These are phyloP conservation scores for Alternaria panax DNA, from an alignment of 2,329 filamentous ascomycete genomes.

Conservation along the genomic window DNA sequence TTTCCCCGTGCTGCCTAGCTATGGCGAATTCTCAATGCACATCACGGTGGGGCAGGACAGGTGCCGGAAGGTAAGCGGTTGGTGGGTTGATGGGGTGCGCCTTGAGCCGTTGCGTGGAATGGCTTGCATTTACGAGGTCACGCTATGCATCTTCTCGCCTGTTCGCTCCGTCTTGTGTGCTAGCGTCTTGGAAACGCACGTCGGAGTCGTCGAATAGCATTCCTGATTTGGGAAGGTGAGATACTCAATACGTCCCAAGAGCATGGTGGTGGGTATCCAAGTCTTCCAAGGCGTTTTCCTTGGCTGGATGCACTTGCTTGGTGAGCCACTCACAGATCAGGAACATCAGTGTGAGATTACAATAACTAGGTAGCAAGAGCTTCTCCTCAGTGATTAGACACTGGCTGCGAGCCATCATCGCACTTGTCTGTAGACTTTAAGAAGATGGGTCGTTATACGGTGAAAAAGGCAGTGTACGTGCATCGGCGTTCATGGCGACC, in stretches of 20 bases:
- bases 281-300: background rate
- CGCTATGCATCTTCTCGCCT: background rate
- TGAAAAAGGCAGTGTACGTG: background rate
- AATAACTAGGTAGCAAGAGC: background rate
- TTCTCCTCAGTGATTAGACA: background rate
- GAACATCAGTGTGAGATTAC: background rate
- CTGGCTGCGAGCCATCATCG: background rate
- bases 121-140: slow-evolving; percentile 3
- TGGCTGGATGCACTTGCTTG: background rate
- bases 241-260: background rate
- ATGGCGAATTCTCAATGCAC: background rate
- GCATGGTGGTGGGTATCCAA: background rate
- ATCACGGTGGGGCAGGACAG: background rate
- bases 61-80: background rate
- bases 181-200: background rate
- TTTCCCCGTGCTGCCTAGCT: background rate
- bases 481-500: background rate
- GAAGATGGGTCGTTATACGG: background rate
- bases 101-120: background rate
- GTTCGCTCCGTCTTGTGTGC: background rate
- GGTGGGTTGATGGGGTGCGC: background rate
- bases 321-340: background rate
- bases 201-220: background rate
- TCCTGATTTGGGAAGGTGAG: background rate
- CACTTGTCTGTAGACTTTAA: background rate